These are phyloP conservation scores for Salisapilia sapeloensis DNA, from an alignment of 352 stramenopile genomes.

Conservation along the genomic window DNA sequence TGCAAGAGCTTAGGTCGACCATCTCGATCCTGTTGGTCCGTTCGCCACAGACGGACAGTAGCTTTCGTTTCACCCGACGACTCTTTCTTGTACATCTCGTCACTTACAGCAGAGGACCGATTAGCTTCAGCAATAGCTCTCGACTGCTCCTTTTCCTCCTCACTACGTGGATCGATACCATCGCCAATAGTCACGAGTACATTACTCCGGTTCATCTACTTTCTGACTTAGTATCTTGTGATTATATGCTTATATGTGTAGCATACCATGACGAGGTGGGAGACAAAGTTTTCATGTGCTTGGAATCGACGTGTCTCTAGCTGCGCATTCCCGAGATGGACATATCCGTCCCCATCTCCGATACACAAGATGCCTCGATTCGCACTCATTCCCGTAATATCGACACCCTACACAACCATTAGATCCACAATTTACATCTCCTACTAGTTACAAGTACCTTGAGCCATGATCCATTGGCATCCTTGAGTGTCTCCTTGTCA, in stretches of 20 bases:
- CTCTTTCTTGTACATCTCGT: slow-evolving; percentile 59
- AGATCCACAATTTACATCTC: background rate
- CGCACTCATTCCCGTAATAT: slow-evolving; percentile 76
- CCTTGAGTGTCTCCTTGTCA: slow-evolving; percentile 77
- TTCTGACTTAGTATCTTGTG: too few species aligned
- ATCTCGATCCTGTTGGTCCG: slow-evolving; percentile 75
- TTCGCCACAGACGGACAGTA: slow-evolving; percentile 76
- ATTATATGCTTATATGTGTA: background rate
- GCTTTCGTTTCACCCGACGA: slow-evolving; percentile 48
- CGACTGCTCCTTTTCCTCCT: slow-evolving; percentile 58
- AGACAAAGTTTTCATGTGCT: slow-evolving; percentile 75
- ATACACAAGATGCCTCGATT: slow-evolving; percentile 77
- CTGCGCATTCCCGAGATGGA: slow-evolving; percentile 71
- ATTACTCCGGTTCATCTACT: slow-evolving; percentile 80
- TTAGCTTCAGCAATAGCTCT: slow-evolving; percentile 62
- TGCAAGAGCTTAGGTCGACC: slow-evolving; percentile 73
- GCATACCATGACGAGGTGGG: slow-evolving; percentile 75
- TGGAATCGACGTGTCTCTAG: slow-evolving; percentile 71
- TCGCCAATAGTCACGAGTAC: slow-evolving; percentile 75
- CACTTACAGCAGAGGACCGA: slow-evolving; percentile 20
- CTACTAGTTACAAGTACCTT: slow-evolving; percentile 20
- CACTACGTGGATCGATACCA: slow-evolving; percentile 64
- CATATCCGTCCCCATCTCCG: slow-evolving; percentile 63
- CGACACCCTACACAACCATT: slow-evolving; percentile 33
- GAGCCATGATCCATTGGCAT: slow-evolving; percentile 66